Evolutionary conservation across 225 moss, liverwort and hornwort species (phyloP), one percentile per base, ranked within the genome.

Genomic region (Neckera pumila): DNA sequence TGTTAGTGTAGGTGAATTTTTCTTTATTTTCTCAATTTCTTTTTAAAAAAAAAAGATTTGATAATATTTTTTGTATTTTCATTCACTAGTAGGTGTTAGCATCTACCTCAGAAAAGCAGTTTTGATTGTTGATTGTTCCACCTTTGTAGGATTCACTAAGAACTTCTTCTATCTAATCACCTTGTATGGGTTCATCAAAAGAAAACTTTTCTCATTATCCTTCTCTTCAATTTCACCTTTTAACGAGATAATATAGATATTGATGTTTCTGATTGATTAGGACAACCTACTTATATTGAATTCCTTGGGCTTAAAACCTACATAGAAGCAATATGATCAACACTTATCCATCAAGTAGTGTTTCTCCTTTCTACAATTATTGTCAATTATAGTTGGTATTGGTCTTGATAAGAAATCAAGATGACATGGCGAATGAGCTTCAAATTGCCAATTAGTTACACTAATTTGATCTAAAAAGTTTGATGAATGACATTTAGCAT

Each of bases 251-350:
- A 5, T 75, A 49, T 1, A 33, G 3, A 51, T 12, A 49, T 20
- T 49, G 75, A 75, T 75, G 75, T 21, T 49, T 18, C 33, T 53
- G 0, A 34, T 76, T 53, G 12, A 53, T 0, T 14, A 76, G 21
- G 7, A 34, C 14, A 34, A 51, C 33, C 0, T 13, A 0, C 3
- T 51, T 5, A 49, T 33, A 76, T 33, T 21, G 5, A 33, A 49
- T 20, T 74, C 19, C 11, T 30, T 47, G 19, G 30, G 17, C 47
- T 47, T 45, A 10, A 45, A 43, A 73, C 3, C 17, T 45, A 28
- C 1, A 31, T 4, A 19, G 19, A 49, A 0, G 1, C 1, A 1
- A 31, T 7, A 49, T 49, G 7, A 75, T 74, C 0, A 75, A 0
- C 12, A 49, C 7, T 11, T 74, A 30, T 42, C 20, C 12, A 0